phyloP scores from a whole-genome alignment of 176 grass and related monocot genomes.

The Phragmites australis region DNA sequence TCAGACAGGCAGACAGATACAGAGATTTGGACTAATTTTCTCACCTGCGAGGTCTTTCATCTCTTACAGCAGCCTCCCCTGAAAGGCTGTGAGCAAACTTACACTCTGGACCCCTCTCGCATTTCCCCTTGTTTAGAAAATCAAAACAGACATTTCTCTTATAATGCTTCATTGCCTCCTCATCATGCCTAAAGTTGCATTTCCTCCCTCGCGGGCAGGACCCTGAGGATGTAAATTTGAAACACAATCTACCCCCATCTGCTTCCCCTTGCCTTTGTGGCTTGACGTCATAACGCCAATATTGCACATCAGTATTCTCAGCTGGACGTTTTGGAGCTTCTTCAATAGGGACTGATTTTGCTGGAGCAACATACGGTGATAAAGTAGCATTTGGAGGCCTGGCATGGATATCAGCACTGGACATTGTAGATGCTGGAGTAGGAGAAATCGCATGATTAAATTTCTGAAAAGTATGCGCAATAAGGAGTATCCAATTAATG shows the following conservation, averaged over 20 bases:
- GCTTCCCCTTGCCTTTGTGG: conserved; percentile 64
- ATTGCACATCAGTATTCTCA: conserved; percentile 52
- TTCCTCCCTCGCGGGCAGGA: conserved; percentile 62
- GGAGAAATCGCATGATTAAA: conserved; percentile 99
- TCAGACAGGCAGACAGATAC: not conserved
- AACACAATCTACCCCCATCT: conserved; percentile 55
- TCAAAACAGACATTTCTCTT: conserved; percentile 90
- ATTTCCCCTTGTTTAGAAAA: conserved; percentile 92
- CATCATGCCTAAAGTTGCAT: conserved; percentile 74
- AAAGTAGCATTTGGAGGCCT: conserved; percentile 73
- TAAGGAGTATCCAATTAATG: conserved; percentile 44
- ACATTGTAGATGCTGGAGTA: conserved; percentile 91
- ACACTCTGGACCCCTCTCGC: conserved; percentile 71
- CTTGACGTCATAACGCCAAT: conserved; percentile 97
- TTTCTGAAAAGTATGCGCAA: conserved; percentile 62
- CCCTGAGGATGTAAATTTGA: conserved; percentile 83
- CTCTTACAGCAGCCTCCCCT: conserved; percentile 49
- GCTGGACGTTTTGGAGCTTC: conserved; percentile 65
- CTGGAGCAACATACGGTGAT: conserved; percentile 65
- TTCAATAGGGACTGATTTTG: conserved; percentile 46
- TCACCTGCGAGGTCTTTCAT: conserved; percentile 59
- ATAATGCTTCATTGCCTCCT: conserved; percentile 65
- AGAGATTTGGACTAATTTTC: conserved; percentile 23
- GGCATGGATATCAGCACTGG: conserved; percentile 62
- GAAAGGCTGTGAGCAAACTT: conserved; percentile 75